Base-by-base conservation (phyloP, 2,329 filamentous ascomycete genomes). In the Aspergillus floridensis region DNA sequence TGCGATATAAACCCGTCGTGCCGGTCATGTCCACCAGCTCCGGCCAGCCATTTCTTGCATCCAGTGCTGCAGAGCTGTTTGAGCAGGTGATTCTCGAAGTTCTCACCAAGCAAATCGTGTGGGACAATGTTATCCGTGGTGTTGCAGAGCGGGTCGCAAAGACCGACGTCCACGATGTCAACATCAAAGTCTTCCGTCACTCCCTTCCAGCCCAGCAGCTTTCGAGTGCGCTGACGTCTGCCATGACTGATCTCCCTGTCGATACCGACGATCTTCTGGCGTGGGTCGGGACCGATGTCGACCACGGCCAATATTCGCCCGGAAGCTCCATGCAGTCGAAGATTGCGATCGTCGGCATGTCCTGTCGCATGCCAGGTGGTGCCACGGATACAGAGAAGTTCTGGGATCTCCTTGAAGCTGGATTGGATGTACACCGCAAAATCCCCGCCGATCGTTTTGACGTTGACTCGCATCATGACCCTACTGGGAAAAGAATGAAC, bases 401-500 rank as follows among this genome's bases (percentile, higher is more conserved):
- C 32, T 35, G 32, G 32, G 11, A 35, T 12, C 32, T 35, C 11
- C 32, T 35, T 16, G 32, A 35, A 16, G 11, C 11, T 12, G 32
- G 32, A 16, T 3, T 35, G 32, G 32, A 35, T 5, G 32, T 35
- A 12, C 32, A 35, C 5, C 32, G 32, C 1, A 35, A 4, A 6
- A 35, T 35, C 12, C 32, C 32, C 4, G 11, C 32, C 3, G 26
- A 29, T 29, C 26, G 26, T 7, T 29, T 29, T 2, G 26, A 29
- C 5, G 26, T 29, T 8, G 26, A 29, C 65, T 72, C 2, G 44
- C 1, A 66, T 68, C n/a, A 5, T 49, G 59, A 29, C 61, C 57
- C 14, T 59, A 61, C 26, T 29, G 26, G 77, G 77, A 55, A 69
- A 67, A 0, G 76, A 59, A 35, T 58, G 49, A 4, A 72, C 69